Conservation (phyloP, 345 rosid species). For the Noccaea bulbosa region DNA sequence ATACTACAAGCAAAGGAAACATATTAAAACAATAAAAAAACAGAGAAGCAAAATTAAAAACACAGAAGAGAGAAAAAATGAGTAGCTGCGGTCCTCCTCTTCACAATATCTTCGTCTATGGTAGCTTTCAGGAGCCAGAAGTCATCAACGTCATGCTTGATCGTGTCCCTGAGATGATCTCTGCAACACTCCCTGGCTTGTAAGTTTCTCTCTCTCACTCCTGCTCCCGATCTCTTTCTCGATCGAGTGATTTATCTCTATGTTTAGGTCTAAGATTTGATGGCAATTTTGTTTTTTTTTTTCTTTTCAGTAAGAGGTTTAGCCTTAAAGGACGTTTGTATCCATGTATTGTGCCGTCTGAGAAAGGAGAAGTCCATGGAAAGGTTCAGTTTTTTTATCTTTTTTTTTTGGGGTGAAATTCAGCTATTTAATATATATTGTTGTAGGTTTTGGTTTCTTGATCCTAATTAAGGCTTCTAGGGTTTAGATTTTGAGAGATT, state of each 20-base stretch:
- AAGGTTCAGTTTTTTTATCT: slow-evolving; percentile 44
- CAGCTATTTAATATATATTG: neutral
- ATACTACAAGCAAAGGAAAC: neutral
- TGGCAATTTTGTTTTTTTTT: neutral
- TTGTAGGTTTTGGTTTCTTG: neutral
- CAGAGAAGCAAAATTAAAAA: too few species aligned
- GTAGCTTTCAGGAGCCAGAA: slow-evolving; percentile 79
- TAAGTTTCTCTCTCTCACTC: slow-evolving; percentile 29
- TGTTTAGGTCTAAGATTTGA: neutral
- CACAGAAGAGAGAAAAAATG: slow-evolving; percentile 9
- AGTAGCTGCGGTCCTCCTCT: neutral
- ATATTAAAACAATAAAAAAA: neutral
- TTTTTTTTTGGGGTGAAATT: neutral
- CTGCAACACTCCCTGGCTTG: slow-evolving; percentile 75
- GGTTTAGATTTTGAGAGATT: slow-evolving; percentile 9
- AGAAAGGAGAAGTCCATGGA: slow-evolving; percentile 57
- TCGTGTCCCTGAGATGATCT: slow-evolving; percentile 58
- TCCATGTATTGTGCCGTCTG: slow-evolving; percentile 81
- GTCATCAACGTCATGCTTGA: slow-evolving; percentile 62
- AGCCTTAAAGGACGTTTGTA: slow-evolving; percentile 88
- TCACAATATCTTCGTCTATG: slow-evolving; percentile 80
- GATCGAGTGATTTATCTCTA: neutral
- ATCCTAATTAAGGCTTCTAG: neutral
- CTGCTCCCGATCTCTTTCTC: neutral
- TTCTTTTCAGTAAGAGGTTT: slow-evolving; percentile 67